A percentile compares a stretch with the other conserved stretches of the same genome.
Conservation (phyloP, 306 rosid species). For the Cucurbita argyrosperma region DNA sequence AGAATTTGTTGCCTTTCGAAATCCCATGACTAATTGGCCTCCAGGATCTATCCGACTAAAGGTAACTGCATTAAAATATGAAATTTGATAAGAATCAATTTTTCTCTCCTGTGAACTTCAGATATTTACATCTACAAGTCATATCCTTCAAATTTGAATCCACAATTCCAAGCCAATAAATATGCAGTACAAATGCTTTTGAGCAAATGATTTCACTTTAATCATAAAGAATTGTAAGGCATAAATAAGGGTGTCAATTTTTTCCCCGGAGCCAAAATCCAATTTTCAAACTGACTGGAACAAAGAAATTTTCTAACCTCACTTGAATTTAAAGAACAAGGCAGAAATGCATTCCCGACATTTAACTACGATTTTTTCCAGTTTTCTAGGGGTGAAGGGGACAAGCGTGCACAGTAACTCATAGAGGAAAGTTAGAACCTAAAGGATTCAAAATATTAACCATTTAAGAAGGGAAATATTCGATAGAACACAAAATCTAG, state of each 20-base stretch:
- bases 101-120: neutral
- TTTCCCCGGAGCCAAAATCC: neutral
- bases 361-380: neutral
- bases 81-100: neutral
- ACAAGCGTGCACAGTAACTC: neutral
- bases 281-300: neutral
- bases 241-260: neutral
- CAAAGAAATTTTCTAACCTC: neutral
- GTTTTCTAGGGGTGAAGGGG: neutral
- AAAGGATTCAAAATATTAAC: neutral
- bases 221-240: neutral
- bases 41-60: conserved; percentile 96
- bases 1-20: conserved; percentile 60
- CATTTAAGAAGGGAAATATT: neutral
- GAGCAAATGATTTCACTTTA: neutral
- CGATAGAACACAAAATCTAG: neutral
- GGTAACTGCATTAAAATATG: conserved; percentile 47
- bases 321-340: neutral
- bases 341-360: neutral
- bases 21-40: conserved; percentile 80
- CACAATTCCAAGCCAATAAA: neutral
- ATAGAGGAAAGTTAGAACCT: neutral
- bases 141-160: neutral
- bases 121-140: neutral
- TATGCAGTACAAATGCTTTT: neutral